Conservation (phyloP, 2,329 filamentous ascomycete genomes). For the Cryphonectria naterciae region DNA sequence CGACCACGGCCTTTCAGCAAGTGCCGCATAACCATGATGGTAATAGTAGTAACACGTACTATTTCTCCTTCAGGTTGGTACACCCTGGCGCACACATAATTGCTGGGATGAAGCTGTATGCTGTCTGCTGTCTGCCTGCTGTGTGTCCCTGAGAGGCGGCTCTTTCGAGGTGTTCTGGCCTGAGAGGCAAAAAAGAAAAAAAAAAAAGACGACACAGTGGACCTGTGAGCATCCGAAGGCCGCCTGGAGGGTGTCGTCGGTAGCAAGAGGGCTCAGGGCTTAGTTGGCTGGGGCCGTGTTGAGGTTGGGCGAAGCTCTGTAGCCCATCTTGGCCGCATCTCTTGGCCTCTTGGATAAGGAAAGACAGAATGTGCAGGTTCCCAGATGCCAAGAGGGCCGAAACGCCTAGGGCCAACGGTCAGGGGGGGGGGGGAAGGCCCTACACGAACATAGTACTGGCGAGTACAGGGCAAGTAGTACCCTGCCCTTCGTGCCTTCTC, state of each 20-base stretch:
- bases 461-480: neutral
- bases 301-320: neutral
- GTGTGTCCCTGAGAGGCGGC: neutral
- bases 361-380: neutral
- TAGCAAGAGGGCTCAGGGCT: too few species aligned
- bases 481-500: neutral
- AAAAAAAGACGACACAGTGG: neutral
- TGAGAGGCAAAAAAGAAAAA: too few species aligned
- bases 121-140: neutral
- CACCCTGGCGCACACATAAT: neutral
- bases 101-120: neutral
- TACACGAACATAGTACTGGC: neutral
- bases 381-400: neutral
- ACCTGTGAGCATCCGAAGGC: neutral
- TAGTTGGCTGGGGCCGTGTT: too few species aligned
- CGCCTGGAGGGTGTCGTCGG: neutral
- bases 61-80: neutral
- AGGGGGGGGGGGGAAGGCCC: neutral
- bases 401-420: conserved; percentile 3
- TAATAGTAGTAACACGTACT: neutral
- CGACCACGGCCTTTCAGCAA: neutral
- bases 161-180: neutral
- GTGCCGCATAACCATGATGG: neutral
- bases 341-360: neutral
- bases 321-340: neutral